Conservation (phyloP, 352 stramenopile species). For the Pythium volutum region DNA sequence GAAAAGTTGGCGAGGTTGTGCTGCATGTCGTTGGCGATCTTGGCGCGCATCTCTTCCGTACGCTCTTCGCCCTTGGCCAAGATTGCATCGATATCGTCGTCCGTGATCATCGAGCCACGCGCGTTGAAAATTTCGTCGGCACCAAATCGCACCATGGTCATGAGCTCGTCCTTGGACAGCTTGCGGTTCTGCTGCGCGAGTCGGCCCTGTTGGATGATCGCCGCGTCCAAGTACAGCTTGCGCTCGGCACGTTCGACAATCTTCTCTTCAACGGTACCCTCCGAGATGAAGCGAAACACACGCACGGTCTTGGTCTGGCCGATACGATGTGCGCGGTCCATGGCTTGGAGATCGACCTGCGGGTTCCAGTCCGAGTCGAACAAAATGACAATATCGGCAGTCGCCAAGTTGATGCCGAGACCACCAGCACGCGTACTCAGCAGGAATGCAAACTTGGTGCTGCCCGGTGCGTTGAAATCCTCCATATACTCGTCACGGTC, state of each 20-base stretch:
- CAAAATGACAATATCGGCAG: slow-evolving; percentile 98
- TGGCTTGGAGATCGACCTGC: slow-evolving; percentile 98
- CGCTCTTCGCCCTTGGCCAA: slow-evolving; percentile 88
- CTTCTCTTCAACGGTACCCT: slow-evolving; percentile 98
- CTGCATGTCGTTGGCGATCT: slow-evolving; percentile 90
- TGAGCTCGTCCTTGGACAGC: slow-evolving; percentile 96
- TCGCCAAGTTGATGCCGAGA: slow-evolving; percentile 98
- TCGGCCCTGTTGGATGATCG: slow-evolving; percentile 98
- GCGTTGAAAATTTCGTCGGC: slow-evolving; percentile 89
- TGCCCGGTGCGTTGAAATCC: slow-evolving; percentile 96
- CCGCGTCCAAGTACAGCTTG: slow-evolving; percentile 98
- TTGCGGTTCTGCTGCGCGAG: slow-evolving; percentile 92
- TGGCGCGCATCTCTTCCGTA: slow-evolving; percentile 86
- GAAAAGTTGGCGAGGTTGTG: slow-evolving; percentile 97
- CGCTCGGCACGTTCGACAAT: slow-evolving; percentile 97
- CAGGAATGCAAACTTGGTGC: slow-evolving; percentile 97
- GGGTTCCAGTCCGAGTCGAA: slow-evolving; percentile 99
- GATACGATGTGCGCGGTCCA: slow-evolving; percentile 97
- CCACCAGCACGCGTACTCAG: slow-evolving; percentile 96
- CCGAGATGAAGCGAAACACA: slow-evolving; percentile 98
- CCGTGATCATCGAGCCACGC: slow-evolving; percentile 86
- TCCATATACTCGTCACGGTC: slow-evolving; percentile 93
- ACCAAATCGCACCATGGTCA: slow-evolving; percentile 94
- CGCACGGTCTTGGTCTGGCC: slow-evolving; percentile 98
- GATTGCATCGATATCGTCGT: slow-evolving; percentile 92